Evolutionary conservation across 306 rosid genomes (phyloP).

Genomic region (Vigna unguiculata): DNA sequence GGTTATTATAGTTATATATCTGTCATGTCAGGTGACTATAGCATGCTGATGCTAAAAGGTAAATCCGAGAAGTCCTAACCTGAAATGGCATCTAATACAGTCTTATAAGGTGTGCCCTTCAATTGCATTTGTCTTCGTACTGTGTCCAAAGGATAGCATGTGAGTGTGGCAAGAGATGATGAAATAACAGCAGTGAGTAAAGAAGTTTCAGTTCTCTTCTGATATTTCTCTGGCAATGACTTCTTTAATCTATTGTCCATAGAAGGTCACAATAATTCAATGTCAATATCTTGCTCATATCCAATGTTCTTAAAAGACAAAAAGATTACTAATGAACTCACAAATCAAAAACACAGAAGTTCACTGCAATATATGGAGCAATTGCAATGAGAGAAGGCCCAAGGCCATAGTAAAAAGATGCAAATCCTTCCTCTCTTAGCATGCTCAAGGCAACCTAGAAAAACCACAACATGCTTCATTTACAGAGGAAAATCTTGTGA

Average conservation of each 20-base stretch:
- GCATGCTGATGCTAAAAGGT: slow-evolving; percentile 26
- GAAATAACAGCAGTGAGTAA: slow-evolving; percentile 73
- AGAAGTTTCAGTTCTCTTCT: slow-evolving; percentile 77
- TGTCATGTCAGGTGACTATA: background rate
- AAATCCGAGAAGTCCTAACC: slow-evolving; percentile 59
- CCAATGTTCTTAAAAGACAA: too few relatives aligned
- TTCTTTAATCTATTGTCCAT: slow-evolving; percentile 75
- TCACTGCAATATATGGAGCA: slow-evolving; percentile 93
- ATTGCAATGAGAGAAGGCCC: slow-evolving; percentile 92
- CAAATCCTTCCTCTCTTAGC: slow-evolving; percentile 82
- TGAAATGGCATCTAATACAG: slow-evolving; percentile 82
- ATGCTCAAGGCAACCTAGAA: slow-evolving; percentile 79
- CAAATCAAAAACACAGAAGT: slow-evolving; percentile 91
- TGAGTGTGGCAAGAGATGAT: slow-evolving; percentile 78
- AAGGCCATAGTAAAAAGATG: slow-evolving; percentile 88
- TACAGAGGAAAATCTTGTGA: slow-evolving; percentile 29
- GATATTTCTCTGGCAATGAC: slow-evolving; percentile 83
- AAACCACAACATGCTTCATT: slow-evolving; percentile 50
- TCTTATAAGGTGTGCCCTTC: slow-evolving; percentile 84
- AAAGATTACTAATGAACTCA: slow-evolving; percentile 66
- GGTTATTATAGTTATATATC: background rate
- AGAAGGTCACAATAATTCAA: slow-evolving; percentile 35
- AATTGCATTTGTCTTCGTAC: slow-evolving; percentile 95
- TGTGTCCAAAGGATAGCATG: slow-evolving; percentile 90
- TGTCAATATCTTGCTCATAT: too few relatives aligned